A percentile compares a stretch with the other conserved stretches of the same genome.
Evolutionary conservation across 176 grass and related monocot genomes (phyloP).

Genomic region (Eleusine coracana): DNA sequence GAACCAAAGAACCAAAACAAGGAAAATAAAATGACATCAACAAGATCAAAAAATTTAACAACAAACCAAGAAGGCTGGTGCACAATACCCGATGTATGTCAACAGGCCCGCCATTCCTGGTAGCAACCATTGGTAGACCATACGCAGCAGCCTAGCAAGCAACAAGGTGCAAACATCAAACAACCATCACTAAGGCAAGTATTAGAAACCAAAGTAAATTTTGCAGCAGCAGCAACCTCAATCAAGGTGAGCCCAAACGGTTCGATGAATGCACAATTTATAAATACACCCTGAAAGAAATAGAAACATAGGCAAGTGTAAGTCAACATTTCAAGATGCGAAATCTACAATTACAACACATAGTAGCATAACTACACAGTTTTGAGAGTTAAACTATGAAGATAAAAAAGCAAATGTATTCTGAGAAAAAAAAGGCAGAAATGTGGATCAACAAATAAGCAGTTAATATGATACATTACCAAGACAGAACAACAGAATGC

Average conservation of each 20-base stretch:
- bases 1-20: constrained; percentile 29
- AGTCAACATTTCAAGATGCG: neutral
- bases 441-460: neutral
- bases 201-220: constrained; percentile 33
- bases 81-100: constrained; percentile 74
- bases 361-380: constrained; percentile 16
- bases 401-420: neutral
- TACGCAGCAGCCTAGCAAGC: constrained; percentile 80
- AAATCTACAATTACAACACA: neutral
- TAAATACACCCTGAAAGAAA: constrained; percentile 88
- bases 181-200: constrained; percentile 20
- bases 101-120: constrained; percentile 78
- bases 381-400: neutral
- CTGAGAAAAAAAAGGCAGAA: no score
- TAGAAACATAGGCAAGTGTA: constrained; percentile 20
- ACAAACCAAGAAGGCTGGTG: constrained; percentile 31
- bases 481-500: constrained; percentile 10
- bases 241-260: constrained; percentile 99
- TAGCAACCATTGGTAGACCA: constrained; percentile 86
- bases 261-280: constrained; percentile 96
- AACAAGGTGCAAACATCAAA: constrained; percentile 35
- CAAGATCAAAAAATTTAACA: constrained; percentile 27
- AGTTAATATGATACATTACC: neutral
- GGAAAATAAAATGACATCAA: constrained; percentile 29
- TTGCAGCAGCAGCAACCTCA: constrained; percentile 59